Base-by-base conservation (phyloP, 129 eudicot genomes). In the Tagetes erecta region DNA sequence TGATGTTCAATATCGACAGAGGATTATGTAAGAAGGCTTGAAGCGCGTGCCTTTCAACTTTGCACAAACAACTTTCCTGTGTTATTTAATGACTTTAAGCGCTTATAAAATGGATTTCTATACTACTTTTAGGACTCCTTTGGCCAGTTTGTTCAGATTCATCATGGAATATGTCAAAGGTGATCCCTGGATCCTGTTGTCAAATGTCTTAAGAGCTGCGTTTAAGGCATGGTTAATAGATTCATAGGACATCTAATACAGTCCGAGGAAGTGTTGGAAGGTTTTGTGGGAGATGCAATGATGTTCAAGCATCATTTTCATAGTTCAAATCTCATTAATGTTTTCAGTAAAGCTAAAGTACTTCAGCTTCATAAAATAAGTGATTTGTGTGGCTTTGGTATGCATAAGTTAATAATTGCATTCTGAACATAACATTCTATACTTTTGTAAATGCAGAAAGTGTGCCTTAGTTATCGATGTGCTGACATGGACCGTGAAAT, bases 401-500 rank as follows among this genome's bases (percentile, higher is more conserved):
- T 46, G 6, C 53, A 63, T 30, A 42, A 50, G n/a, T 72, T 68
- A 47, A 36, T 68, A 52, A 12, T 11, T 45, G 34, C 53, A 42
- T 56, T 68, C 76, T 64, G 58, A 55, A 72, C 52, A 67, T 68
- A 52, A 50, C 45, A 41, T 74, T 69, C 14, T n/a, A 9, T 75
- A 14, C n/a, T 75, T 73, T 49, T 63, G 64, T 44, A 55, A 52
- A 56, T 84, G 73, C 96, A 94, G 97, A 94, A 94, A 85, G 99
- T 94, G 76, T 90, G 99, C 84, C 90, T 91, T 47, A 94, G 99
- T 83, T 94, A 90, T 81, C 92, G 99, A 52, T 91, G 99, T 88
- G 99, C 99, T 76, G 99, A 94, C 80, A 94, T 94, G 91, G 99
- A 91, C 79, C 87, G 99, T 38, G 99, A 94, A 82, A 94, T 94